These are phyloP conservation scores for Bathelium albidoporum DNA, from an alignment of 495 filamentous ascomycete species.

Conservation along the genomic window DNA sequence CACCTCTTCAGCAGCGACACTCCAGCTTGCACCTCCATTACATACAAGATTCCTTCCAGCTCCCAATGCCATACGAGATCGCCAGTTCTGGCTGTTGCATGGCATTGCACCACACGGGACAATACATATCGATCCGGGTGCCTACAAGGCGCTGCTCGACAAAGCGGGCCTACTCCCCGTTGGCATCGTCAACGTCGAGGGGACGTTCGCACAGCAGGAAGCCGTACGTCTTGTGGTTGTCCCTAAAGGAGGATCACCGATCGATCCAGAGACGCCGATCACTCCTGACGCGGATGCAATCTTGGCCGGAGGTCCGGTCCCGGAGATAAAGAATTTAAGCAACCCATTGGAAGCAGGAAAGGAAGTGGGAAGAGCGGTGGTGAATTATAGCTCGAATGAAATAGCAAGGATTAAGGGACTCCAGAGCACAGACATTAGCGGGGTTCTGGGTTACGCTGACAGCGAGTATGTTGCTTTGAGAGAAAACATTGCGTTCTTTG, in stretches of 20 bases:
- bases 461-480: slow-evolving; percentile 87
- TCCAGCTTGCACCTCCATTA: slow-evolving; percentile 43
- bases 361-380: slow-evolving; percentile 86
- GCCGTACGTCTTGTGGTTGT: slow-evolving; percentile 76
- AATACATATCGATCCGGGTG: slow-evolving; percentile 82
- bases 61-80: slow-evolving; percentile 75
- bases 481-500: slow-evolving; percentile 76
- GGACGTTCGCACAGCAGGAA: slow-evolving; percentile 83
- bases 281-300: slow-evolving; percentile 44
- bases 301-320: slow-evolving; percentile 77
- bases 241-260: slow-evolving; percentile 2
- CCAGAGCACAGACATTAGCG: slow-evolving; percentile 68
- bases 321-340: slow-evolving; percentile 25
- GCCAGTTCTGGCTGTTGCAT: slow-evolving; percentile 94
- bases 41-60: slow-evolving; percentile 91
- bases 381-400: slow-evolving; percentile 83
- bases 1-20: slow-evolving; percentile 17
- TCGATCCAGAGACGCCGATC: slow-evolving; percentile 26
- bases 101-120: slow-evolving; percentile 88
- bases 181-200: slow-evolving; percentile 81
- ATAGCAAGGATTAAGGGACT: slow-evolving; percentile 75
- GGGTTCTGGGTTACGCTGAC: slow-evolving; percentile 78
- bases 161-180: slow-evolving; percentile 88
- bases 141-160: slow-evolving; percentile 61
- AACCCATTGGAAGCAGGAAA: slow-evolving; percentile 44